Conservation (phyloP, 306 rosid genomes). For the Dalbergia cultrata region DNA sequence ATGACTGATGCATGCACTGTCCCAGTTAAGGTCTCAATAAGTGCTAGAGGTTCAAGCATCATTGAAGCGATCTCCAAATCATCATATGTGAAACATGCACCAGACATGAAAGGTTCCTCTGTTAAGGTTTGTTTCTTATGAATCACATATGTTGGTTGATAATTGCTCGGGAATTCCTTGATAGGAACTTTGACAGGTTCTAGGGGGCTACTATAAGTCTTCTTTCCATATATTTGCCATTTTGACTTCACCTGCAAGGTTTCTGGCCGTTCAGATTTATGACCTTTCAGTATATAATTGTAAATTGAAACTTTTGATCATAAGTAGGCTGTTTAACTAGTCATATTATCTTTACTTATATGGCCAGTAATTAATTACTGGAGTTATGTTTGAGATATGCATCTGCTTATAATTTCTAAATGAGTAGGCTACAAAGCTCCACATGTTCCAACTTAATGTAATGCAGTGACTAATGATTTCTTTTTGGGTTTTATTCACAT, state of each 20-base stretch:
- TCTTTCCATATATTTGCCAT: slow-evolving; percentile 2
- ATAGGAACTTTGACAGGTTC: too few relatives aligned
- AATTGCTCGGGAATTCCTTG: too few relatives aligned
- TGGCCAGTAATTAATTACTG: not conserved
- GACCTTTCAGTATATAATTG: slow-evolving; percentile 4
- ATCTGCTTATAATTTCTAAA: too few relatives aligned
- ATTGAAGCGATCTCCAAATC: slow-evolving; percentile 96
- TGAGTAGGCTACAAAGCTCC: too few relatives aligned
- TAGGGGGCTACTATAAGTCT: not conserved
- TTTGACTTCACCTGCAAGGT: too few relatives aligned
- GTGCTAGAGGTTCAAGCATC: slow-evolving; percentile 78
- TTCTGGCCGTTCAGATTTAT: slow-evolving; percentile 25
- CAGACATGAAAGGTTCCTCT: slow-evolving; percentile 91
- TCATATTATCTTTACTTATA: slow-evolving; percentile 9
- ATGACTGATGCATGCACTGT: slow-evolving; percentile 89
- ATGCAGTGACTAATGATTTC: too few relatives aligned
- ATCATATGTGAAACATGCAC: slow-evolving; percentile 82
- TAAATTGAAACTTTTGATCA: slow-evolving; percentile 4
- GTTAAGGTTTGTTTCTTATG: slow-evolving; percentile 75
- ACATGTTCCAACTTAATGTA: too few relatives aligned
- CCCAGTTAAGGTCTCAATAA: slow-evolving; percentile 65
- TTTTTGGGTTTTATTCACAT: too few relatives aligned
- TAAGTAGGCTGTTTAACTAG: not conserved
- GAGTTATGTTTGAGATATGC: not conserved
- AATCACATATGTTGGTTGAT: not conserved